phyloP scores from a whole-genome alignment of 805 yeast genomes.

The Sugiyamaella boreocaroliniensis region DNA sequence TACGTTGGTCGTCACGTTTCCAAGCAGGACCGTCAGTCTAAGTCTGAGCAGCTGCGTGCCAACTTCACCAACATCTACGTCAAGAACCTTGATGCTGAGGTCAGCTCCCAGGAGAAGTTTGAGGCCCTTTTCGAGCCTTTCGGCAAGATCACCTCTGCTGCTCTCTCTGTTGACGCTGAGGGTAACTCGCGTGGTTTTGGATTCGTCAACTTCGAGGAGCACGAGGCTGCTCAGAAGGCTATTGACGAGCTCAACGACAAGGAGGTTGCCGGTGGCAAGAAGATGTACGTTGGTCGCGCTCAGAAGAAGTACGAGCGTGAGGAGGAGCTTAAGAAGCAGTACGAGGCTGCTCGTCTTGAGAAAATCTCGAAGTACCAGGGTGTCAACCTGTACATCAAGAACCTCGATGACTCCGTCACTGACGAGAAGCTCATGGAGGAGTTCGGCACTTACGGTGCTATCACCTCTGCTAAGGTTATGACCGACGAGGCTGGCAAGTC shows the following conservation, averaged over 20 bases:
- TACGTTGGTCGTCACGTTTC: constrained; percentile 92
- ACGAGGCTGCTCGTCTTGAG: constrained; percentile 87
- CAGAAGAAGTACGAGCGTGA: constrained; percentile 98
- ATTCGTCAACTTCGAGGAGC: constrained; percentile 84
- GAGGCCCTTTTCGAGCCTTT: constrained; percentile 59
- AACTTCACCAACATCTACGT: constrained; percentile 94
- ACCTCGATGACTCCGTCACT: constrained; percentile 88
- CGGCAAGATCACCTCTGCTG: constrained; percentile 80
- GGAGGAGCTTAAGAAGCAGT: constrained; percentile 90
- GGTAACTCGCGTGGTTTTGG: constrained; percentile 95
- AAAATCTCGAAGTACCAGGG: constrained; percentile 93
- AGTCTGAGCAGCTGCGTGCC: constrained; percentile 82
- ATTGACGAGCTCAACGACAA: constrained; percentile 85
- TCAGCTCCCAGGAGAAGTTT: constrained; percentile 46
- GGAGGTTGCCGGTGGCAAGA: constrained; percentile 72
- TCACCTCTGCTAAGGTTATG: constrained; percentile 96
- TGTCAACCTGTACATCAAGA: constrained; percentile 92
- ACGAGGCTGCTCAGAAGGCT: constrained; percentile 83
- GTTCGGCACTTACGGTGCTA: constrained; percentile 87
- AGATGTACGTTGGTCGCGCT: constrained; percentile 94
- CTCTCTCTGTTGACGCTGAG: constrained; percentile 70
- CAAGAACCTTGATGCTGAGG: constrained; percentile 74
- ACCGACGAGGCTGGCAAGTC: constrained; percentile 90
- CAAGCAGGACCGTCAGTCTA: constrained; percentile 89
- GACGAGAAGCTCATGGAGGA: constrained; percentile 89